Conservation (phyloP, 192 early-diverging fungal species). For the Helicostylum pulchrum region DNA sequence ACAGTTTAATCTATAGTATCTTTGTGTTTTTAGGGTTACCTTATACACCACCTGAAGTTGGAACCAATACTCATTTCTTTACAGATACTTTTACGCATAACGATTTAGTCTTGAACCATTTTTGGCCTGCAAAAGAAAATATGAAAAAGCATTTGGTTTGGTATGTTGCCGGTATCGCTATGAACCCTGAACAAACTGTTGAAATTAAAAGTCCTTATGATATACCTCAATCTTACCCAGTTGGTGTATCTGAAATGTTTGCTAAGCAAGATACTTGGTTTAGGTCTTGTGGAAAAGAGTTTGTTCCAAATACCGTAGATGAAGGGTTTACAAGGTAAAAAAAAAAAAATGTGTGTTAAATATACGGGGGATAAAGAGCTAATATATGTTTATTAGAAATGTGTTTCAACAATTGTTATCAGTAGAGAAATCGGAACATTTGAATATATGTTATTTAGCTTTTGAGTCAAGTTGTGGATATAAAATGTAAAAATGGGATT, state of each 20-base stretch:
- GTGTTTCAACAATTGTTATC: constrained; percentile 43
- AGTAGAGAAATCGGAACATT: constrained; percentile 28
- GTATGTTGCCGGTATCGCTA: constrained; percentile 30
- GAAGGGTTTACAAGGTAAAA: constrained; percentile 36
- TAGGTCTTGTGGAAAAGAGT: constrained; percentile 8
- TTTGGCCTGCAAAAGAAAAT: constrained; percentile 20
- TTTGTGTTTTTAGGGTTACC: constrained; percentile 49
- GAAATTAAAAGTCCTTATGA: constrained; percentile 17
- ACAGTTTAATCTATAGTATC: constrained; percentile 45
- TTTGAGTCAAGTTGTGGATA: constrained; percentile 38
- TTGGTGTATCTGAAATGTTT: constrained; percentile 35
- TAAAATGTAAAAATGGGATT: constrained; percentile 27
- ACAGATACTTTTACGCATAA: constrained; percentile 43
- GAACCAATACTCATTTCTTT: constrained; percentile 36
- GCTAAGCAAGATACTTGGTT: constrained; percentile 33
- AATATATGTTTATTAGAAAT: constrained; percentile 33
- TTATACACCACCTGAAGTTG: constrained; percentile 36
- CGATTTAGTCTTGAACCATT: constrained; percentile 18
- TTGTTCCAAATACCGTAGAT: constrained; percentile 17
- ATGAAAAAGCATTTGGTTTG: constrained; percentile 7
- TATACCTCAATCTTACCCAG: constrained; percentile 37
- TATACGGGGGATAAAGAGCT: background rate
- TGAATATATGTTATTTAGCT: constrained; percentile 41
- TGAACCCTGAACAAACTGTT: constrained; percentile 31
- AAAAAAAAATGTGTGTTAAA: background rate